phyloP scores from a whole-genome alignment of 805 yeast species.

The Brettanomyces sp. region DNA sequence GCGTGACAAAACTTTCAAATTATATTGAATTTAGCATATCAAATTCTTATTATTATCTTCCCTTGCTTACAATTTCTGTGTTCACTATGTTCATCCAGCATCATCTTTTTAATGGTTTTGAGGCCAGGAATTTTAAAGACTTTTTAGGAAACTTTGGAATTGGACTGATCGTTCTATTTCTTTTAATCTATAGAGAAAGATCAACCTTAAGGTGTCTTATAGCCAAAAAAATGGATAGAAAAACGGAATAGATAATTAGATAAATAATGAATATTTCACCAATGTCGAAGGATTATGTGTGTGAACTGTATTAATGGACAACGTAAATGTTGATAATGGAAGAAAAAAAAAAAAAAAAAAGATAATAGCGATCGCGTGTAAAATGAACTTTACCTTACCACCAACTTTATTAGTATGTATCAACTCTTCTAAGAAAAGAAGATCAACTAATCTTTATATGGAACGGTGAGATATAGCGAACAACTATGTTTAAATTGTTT shows the following conservation, averaged over 20 bases:
- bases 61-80: not conserved
- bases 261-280: no score
- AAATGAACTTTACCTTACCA: no score
- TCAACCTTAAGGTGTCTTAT: not conserved
- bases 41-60: not conserved
- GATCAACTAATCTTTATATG: no score
- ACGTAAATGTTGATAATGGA: no score
- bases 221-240: not conserved
- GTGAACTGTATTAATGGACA: no score
- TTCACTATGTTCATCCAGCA: not conserved
- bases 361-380: no score
- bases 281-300: no score
- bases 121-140: not conserved
- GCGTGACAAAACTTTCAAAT: constrained; percentile 20
- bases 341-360: no score
- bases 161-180: not conserved
- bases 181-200: not conserved
- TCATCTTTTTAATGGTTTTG: not conserved
- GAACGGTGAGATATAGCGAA: no score
- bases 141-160: not conserved
- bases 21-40: not conserved
- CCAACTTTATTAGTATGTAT: no score
- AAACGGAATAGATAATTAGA: no score
- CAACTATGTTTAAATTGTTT: not conserved
- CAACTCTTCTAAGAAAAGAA: no score